Conservation (phyloP, 305 asterid species). For the Stenogyne calaminthoides region DNA sequence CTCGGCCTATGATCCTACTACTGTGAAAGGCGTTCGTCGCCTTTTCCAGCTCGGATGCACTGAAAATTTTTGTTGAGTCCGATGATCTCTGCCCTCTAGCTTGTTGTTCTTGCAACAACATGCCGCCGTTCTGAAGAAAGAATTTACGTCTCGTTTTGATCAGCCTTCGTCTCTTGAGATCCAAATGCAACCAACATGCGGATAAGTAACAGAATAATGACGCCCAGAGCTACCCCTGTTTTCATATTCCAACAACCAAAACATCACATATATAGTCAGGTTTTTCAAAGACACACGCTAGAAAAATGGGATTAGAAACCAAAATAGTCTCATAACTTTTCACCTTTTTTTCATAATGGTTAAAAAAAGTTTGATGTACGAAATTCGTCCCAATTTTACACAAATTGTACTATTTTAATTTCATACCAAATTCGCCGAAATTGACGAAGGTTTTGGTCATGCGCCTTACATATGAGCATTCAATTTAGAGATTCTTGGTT, state of each 20-base stretch:
- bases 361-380: no score
- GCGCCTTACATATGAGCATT: no score
- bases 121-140: slow-evolving; percentile 37
- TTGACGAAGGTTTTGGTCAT: no score
- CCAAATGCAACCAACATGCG: slow-evolving; percentile 21
- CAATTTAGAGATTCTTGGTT: no score
- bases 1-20: slow-evolving; percentile 34
- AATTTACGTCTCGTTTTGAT: slow-evolving; percentile 19
- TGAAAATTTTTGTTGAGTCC: slow-evolving; percentile 21
- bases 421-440: no score
- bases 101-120: slow-evolving; percentile 29
- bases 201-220: slow-evolving; percentile 14
- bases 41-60: slow-evolving; percentile 24
- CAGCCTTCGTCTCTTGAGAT: slow-evolving; percentile 18
- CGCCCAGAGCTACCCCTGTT: slow-evolving; percentile 31
- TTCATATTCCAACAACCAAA: background rate
- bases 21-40: slow-evolving; percentile 32
- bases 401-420: no score
- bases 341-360: no score
- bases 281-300: no score
- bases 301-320: no score
- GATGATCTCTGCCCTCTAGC: background rate
- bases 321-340: no score
- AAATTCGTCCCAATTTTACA: no score
- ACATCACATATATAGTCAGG: background rate